A percentile compares a stretch with the other conserved stretches of the same genome.
These are phyloP conservation scores for Venturia aucupariae DNA, from an alignment of 2,329 filamentous ascomycete species.

Conservation along the genomic window DNA sequence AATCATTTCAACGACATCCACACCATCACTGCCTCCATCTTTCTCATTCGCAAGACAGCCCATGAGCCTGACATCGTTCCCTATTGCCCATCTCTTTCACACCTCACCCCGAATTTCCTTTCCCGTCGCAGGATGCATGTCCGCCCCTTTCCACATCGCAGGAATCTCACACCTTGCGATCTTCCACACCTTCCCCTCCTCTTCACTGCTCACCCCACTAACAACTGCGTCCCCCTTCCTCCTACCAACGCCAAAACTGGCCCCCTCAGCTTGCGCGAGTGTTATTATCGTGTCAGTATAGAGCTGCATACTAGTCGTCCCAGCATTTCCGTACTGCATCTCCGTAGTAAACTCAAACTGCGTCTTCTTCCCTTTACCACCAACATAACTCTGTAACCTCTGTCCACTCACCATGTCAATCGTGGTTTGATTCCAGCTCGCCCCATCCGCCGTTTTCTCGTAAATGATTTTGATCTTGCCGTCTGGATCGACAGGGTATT, in stretches of 20 bases:
- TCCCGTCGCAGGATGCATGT: not conserved
- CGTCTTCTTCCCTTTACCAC: not conserved
- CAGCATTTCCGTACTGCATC: not conserved
- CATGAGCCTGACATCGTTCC: too few relatives aligned
- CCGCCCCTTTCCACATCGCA: not conserved
- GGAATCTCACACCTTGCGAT: not conserved
- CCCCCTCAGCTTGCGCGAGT: not conserved
- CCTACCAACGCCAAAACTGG: not conserved
- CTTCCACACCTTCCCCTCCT: not conserved
- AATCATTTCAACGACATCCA: too few relatives aligned
- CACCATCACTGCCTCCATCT: not conserved
- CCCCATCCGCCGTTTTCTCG: not conserved
- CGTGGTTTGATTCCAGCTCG: not conserved
- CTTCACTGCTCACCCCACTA: not conserved
- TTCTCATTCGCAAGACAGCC: not conserved
- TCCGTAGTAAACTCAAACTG: not conserved
- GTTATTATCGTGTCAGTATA: not conserved
- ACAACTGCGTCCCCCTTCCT: not conserved
- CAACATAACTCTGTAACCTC: not conserved
- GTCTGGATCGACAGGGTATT: not conserved
- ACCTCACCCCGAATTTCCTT: constrained; percentile 3
- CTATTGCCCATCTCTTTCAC: not conserved
- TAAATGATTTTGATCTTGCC: constrained; percentile 3
- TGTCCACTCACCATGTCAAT: not conserved
- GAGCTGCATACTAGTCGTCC: not conserved